These are phyloP conservation scores for Trametopsis cervina DNA, from an alignment of 768 basidiomycete species.

Conservation along the genomic window DNA sequence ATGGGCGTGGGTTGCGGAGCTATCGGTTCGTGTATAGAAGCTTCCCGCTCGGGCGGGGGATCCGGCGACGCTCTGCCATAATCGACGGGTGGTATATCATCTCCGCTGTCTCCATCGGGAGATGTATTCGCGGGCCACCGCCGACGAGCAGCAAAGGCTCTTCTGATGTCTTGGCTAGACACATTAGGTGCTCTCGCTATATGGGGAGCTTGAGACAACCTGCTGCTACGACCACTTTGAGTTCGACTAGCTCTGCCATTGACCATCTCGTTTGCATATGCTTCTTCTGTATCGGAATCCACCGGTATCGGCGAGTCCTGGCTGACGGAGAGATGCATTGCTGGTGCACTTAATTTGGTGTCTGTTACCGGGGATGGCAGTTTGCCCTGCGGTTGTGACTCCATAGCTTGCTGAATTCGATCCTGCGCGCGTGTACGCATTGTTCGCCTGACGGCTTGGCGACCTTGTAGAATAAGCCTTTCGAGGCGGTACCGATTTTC, in stretches of 20 bases:
- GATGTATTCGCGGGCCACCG: neutral
- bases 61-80: conserved; percentile 12
- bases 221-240: neutral
- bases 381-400: conserved; percentile 18
- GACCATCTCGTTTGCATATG: conserved; percentile 36
- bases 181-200: neutral
- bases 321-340: conserved; percentile 19
- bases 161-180: neutral
- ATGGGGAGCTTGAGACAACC: neutral
- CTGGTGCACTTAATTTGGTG: conserved; percentile 14
- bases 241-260: neutral
- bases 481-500: conserved; percentile 85
- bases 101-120: conserved; percentile 6
- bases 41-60: conserved; percentile 3
- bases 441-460: conserved; percentile 59
- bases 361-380: conserved; percentile 22
- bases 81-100: conserved; percentile 9
- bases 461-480: conserved; percentile 73
- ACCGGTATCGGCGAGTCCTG: conserved; percentile 50
- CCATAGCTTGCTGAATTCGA: conserved; percentile 16
- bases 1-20: neutral
- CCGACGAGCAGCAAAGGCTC: conserved; percentile 1
- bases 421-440: conserved; percentile 29
- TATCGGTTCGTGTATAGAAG: neutral
- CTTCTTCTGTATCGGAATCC: conserved; percentile 75